These are phyloP conservation scores for Grigorovia yakushimaensis DNA, from an alignment of 805 yeast genomes.

Conservation along the genomic window DNA sequence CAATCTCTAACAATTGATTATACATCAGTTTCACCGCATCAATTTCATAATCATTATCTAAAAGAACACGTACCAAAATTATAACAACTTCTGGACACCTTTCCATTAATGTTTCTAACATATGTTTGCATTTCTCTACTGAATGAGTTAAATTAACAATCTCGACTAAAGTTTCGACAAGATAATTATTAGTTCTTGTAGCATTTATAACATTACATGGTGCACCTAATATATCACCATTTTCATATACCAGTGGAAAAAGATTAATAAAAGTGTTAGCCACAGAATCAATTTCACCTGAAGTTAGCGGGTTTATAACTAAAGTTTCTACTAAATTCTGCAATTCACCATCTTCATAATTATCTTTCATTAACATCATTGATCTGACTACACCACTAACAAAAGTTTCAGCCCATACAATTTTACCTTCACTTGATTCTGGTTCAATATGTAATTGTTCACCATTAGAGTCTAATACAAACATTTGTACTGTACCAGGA, in stretches of 20 bases:
- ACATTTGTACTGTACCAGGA: conserved; percentile 62
- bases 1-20: conserved; percentile 16
- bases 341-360: conserved; percentile 60
- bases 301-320: conserved; percentile 61
- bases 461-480: conserved; percentile 25
- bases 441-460: conserved; percentile 19
- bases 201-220: conserved; percentile 25
- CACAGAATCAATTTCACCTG: conserved; percentile 26
- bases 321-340: conserved; percentile 73
- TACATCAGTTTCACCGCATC: conserved; percentile 28
- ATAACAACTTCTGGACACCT: conserved; percentile 22
- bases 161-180: conserved; percentile 26
- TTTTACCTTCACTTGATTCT: conserved; percentile 41
- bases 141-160: conserved; percentile 23
- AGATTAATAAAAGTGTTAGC: conserved; percentile 24
- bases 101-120: conserved; percentile 18
- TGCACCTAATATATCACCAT: conserved; percentile 25
- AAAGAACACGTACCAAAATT: conserved; percentile 24
- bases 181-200: conserved; percentile 27
- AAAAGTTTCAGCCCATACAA: conserved; percentile 46
- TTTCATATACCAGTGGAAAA: conserved; percentile 26
- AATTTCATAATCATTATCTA: conserved; percentile 28
- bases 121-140: conserved; percentile 17
- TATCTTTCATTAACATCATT: conserved; percentile 32
- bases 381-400: conserved; percentile 63